phyloP scores from a whole-genome alignment of 202 grass and related monocot genomes.

The Schoenoplectus tabernaemontani region DNA sequence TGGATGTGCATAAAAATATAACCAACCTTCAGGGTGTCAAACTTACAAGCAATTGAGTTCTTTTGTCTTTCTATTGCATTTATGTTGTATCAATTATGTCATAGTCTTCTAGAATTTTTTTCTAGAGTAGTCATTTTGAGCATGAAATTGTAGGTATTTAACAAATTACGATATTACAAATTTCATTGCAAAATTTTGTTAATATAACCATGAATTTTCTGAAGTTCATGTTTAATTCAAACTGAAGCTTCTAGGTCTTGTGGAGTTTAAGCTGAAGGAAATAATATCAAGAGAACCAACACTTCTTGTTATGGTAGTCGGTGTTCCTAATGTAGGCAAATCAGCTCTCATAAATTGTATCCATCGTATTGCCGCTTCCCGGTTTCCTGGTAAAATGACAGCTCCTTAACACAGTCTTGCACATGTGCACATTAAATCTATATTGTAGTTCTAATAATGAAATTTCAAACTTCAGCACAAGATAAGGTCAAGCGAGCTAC shows the following conservation, averaged over 20 bases:
- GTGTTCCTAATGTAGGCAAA: conserved; percentile 95
- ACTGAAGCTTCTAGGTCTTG: conserved; percentile 65
- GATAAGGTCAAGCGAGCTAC: conserved; percentile 74
- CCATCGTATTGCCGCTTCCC: conserved; percentile 65
- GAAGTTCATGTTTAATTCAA: not conserved
- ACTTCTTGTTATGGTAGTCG: conserved; percentile 92
- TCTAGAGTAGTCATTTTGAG: not conserved
- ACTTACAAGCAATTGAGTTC: not conserved
- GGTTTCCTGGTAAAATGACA: conserved; percentile 56
- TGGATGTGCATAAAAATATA: not conserved
- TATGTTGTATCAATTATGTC: not conserved
- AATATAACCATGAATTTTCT: not conserved
- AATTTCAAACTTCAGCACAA: conserved; percentile 37
- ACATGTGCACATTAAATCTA: not conserved
- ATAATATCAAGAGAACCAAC: conserved; percentile 80
- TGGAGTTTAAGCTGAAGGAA: conserved; percentile 86
- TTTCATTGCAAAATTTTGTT: not conserved
- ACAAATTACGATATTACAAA: not conserved
- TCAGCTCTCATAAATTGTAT: conserved; percentile 90
- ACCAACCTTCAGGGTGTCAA: not conserved
- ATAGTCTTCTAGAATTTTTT: not conserved
- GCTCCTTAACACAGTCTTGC: not conserved
- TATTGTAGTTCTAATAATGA: not conserved
- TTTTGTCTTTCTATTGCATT: not conserved
- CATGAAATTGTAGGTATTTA: not conserved